Conservation (phyloP, 257 asterid genomes). For the Petrea volubilis region DNA sequence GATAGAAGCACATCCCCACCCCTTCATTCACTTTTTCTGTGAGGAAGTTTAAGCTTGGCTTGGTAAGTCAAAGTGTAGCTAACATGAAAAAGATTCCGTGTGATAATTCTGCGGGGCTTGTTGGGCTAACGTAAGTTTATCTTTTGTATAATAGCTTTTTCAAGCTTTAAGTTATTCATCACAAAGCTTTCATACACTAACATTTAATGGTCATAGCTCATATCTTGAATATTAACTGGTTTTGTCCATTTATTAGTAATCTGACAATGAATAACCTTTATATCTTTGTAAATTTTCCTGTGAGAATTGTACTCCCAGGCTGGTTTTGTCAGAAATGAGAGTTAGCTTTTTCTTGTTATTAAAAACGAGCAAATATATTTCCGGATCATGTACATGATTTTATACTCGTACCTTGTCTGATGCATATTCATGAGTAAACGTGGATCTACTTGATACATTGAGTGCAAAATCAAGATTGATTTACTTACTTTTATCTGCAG, state of each 20-base stretch:
- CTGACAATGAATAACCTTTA: not conserved
- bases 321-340: not conserved
- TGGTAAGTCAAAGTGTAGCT: slow-evolving; percentile 6
- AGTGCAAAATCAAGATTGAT: slow-evolving; percentile 19
- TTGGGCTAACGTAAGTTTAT: not conserved
- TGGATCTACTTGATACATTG: slow-evolving; percentile 17
- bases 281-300: slow-evolving; percentile 3
- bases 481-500: slow-evolving; percentile 42
- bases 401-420: slow-evolving; percentile 16
- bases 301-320: not conserved
- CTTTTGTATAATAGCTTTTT: not conserved
- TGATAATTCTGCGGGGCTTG: not conserved
- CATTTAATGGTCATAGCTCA: not conserved
- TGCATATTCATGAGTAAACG: slow-evolving; percentile 1
- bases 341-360: slow-evolving; percentile 13
- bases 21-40: not conserved
- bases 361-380: not conserved
- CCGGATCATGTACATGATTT: not conserved
- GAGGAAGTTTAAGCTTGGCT: slow-evolving; percentile 4
- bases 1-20: not conserved
- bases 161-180: not conserved
- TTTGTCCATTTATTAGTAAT: not conserved
- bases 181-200: not conserved
- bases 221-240: too few relatives aligned
- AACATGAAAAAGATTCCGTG: not conserved